Conservation (phyloP, 129 eudicot genomes). For the Ambrosia artemisiifolia region DNA sequence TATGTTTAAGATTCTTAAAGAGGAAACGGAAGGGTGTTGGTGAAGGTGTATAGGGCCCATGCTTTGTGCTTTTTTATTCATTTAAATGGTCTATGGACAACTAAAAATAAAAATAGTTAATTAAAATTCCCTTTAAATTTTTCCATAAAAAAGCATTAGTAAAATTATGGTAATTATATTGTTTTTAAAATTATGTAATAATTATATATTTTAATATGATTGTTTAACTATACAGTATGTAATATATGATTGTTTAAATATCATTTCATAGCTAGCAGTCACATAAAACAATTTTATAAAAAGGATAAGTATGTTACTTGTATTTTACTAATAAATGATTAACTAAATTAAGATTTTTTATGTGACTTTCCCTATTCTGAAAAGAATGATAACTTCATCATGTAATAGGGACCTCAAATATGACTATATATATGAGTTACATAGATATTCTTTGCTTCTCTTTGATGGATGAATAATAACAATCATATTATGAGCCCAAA, state of each 20-base stretch:
- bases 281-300: not conserved
- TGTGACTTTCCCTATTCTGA: constrained; percentile 8
- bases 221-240: not conserved
- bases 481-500: constrained; percentile 23
- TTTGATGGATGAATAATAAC: constrained; percentile 29
- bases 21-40: constrained; percentile 39
- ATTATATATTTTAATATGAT: too few species aligned
- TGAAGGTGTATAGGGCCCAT: constrained; percentile 33
- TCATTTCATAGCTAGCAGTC: not conserved
- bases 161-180: constrained; percentile 6
- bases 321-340: not conserved
- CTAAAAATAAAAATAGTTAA: too few species aligned
- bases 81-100: constrained; percentile 49
- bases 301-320: not conserved
- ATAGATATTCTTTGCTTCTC: constrained; percentile 31
- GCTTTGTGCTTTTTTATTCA: constrained; percentile 52
- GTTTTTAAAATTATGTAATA: constrained; percentile 2
- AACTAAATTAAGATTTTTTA: not conserved
- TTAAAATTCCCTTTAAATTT: constrained; percentile 4
- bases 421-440: constrained; percentile 17
- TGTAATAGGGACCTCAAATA: constrained; percentile 23
- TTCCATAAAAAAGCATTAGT: not conserved
- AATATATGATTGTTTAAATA: too few species aligned
- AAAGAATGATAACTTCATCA: constrained; percentile 34
- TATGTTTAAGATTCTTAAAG: constrained; percentile 31